Evolutionary conservation across 2,329 filamentous ascomycete genomes (phyloP), one percentile per base, ranked within the genome.

Genomic region (Aschersonia sp.): DNA sequence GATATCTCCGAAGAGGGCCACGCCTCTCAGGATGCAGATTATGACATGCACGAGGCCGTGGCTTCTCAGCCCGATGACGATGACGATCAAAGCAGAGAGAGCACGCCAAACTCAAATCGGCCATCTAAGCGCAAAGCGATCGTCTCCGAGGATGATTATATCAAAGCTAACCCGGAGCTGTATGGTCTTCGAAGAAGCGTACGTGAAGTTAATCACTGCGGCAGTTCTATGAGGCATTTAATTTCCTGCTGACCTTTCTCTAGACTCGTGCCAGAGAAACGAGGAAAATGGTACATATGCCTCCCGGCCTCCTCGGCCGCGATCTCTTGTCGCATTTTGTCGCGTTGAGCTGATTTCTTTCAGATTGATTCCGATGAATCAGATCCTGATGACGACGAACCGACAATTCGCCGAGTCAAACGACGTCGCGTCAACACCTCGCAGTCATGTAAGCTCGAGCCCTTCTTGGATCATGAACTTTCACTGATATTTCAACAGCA

Each of bases 111-210:
- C 57, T 85, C 83, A 42, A 75, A 74, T 52, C 75, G 79, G 59
- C 76, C 75, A 45, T 66, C 73, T 51, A 95, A 95, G 72, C 83
- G 88, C 66, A 84, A 86, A 67, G 66, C 73, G 54, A 63, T 73
- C 60, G 62, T 77, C 39, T 80, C 83, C 46, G 85, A 92, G 56
- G 83, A 92, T 50, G 82, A 88, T 44, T 89, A 81, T 60, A 95
- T 97, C 57, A 77, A 83, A 58, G 84, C 87, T 59, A 94, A 98
- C 59, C 92, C 92, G 43, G 88, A 95, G 66, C 73, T 98, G 7
- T 98, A 97, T 69, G 92, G 92, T 44, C 73, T 98, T 55, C 81
- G 92, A 56, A 79, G 92, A 69, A 98, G 92, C 70, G 89, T 92
- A 81, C 52, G 84, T 66, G 32, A 54, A 55, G 55, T n/a, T 22